These are phyloP conservation scores for Paxillus ammoniavirescens DNA, from an alignment of 768 basidiomycete species.

Conservation along the genomic window DNA sequence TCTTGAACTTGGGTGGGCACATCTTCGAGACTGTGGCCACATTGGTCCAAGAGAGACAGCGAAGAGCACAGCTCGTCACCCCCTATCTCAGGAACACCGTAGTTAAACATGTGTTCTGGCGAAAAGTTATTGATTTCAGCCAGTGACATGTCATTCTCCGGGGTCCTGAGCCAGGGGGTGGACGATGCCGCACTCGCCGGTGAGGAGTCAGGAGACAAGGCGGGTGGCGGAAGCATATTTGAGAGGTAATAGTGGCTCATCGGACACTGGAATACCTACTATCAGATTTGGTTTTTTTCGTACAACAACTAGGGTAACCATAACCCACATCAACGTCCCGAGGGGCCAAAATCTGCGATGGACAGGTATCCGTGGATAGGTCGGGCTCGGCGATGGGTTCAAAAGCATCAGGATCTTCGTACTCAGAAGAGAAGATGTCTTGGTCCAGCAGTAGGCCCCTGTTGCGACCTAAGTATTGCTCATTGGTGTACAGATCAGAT, in stretches of 20 bases:
- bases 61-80: neutral
- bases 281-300: neutral
- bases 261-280: conserved; percentile 2
- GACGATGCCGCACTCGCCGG: conserved; percentile 24
- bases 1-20: conserved; percentile 1
- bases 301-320: neutral
- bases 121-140: neutral
- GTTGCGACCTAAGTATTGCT: neutral
- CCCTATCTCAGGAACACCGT: neutral
- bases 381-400: neutral
- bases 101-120: neutral
- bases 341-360: neutral
- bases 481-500: neutral
- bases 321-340: conserved; percentile 8
- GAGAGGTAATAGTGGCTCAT: neutral
- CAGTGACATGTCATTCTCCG: conserved; percentile 2
- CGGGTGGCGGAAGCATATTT: conserved; percentile 6
- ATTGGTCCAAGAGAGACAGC: conserved; percentile 13
- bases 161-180: conserved; percentile 19
- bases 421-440: neutral
- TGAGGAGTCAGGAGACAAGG: conserved; percentile 25
- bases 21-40: conserved; percentile 13
- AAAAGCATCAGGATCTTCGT: neutral
- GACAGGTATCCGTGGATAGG: neutral
- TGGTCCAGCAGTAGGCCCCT: conserved; percentile 14